Conservation (phyloP, 1,284 basidiomycete genomes). For the Ustilago sp. region DNA sequence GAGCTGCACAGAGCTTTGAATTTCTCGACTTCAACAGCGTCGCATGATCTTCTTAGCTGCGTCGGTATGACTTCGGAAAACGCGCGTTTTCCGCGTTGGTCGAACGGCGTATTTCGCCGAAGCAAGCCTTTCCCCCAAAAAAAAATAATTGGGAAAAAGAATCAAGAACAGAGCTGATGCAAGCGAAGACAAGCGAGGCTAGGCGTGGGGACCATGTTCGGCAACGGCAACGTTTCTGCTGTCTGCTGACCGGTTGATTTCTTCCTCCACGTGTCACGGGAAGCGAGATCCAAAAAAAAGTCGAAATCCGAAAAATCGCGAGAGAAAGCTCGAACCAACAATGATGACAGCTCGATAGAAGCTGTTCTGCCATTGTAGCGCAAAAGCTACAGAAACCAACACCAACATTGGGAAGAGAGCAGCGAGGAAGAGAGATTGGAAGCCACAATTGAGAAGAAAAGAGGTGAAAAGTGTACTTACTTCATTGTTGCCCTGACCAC, state of each 20-base stretch:
- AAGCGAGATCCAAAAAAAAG: slow-evolving; percentile 11
- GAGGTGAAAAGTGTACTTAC: slow-evolving; percentile 64
- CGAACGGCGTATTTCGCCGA: slow-evolving; percentile 13
- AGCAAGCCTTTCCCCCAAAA: slow-evolving; percentile 8
- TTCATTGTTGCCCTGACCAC: slow-evolving; percentile 98
- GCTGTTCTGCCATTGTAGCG: background rate
- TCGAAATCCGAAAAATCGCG: slow-evolving; percentile 10
- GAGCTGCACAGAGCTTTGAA: slow-evolving; percentile 1
- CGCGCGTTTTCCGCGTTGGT: slow-evolving; percentile 16
- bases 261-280: slow-evolving; percentile 27
- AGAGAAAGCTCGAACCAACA: background rate
- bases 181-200: background rate
- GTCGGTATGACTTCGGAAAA: slow-evolving; percentile 17
- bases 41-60: background rate
- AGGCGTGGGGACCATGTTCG: slow-evolving; percentile 7
- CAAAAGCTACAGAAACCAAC: background rate
- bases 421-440: background rate
- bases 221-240: background rate
- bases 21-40: slow-evolving; percentile 5
- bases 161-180: background rate
- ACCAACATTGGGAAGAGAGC: too few species aligned
- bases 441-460: background rate
- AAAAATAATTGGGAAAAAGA: slow-evolving; percentile 30
- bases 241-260: background rate
- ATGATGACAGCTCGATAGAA: slow-evolving; percentile 8